Evolutionary conservation across 1,284 basidiomycete species (phyloP).

Genomic region (Agroathelia rolfsii): DNA sequence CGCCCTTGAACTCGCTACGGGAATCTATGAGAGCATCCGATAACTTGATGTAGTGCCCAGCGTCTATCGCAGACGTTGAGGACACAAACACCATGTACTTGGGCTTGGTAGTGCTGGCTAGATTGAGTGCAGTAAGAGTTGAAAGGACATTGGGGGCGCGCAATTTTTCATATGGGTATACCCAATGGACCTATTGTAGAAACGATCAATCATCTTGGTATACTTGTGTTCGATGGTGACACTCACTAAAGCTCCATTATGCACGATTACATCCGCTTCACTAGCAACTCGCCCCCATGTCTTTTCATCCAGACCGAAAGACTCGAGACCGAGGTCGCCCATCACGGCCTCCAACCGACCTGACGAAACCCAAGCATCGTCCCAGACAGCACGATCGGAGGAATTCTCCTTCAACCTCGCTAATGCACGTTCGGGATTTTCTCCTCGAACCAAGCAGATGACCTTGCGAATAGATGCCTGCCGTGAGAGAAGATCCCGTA

Average conservation of each 20-base stretch:
- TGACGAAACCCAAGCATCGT: slow-evolving; percentile 73
- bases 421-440: slow-evolving; percentile 55
- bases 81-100: slow-evolving; percentile 91
- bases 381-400: slow-evolving; percentile 87
- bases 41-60: slow-evolving; percentile 81
- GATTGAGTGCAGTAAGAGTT: slow-evolving; percentile 76
- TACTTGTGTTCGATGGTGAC: not conserved
- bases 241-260: slow-evolving; percentile 92
- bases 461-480: slow-evolving; percentile 70
- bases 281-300: slow-evolving; percentile 63
- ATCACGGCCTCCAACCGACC: slow-evolving; percentile 73
- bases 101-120: slow-evolving; percentile 67
- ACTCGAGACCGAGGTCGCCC: slow-evolving; percentile 78
- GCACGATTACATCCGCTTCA: slow-evolving; percentile 81
- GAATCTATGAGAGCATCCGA: slow-evolving; percentile 61
- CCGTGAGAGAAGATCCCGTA: slow-evolving; percentile 71
- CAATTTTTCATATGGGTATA: slow-evolving; percentile 94
- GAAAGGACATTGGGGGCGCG: slow-evolving; percentile 87
- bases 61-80: slow-evolving; percentile 90
- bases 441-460: slow-evolving; percentile 82
- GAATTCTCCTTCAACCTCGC: slow-evolving; percentile 69
- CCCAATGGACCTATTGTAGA: slow-evolving; percentile 82
- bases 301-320: slow-evolving; percentile 64
- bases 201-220: not conserved
- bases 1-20: slow-evolving; percentile 42